Base-by-base conservation (phyloP, 108 stramenopile genomes). In the Skeletonema menzelii region DNA sequence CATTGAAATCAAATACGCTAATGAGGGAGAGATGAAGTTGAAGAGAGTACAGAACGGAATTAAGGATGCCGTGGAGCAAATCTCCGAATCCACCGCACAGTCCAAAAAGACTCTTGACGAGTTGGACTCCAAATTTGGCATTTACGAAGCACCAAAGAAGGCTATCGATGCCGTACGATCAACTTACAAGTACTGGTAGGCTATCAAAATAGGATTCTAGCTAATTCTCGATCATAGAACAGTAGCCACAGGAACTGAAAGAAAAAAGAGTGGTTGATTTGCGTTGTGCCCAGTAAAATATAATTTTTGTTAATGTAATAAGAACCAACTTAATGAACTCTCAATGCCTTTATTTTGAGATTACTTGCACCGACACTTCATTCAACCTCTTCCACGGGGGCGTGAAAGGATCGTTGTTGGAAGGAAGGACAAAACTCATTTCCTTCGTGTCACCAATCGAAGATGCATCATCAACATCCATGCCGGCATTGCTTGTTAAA, bases 341-440 rank as follows among this genome's bases (percentile, higher is more conserved):
- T 53, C 0, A 22, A 24, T 53, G 7, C 7, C 11, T 12, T 22
- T 53, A 53, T 22, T 53, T 61, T 15, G 69, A 34, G 44, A 55
- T 58, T 30, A 89, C 86, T 27, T 56, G n/a, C 20, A 93, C 56
- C 2, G 93, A 94, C 13, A 98, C 91, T 58, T 97, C 96, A 62
- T 98, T 98, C 31, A 91, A 78, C 14, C 96, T 80, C 27, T 88
- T 84, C 97, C 97, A 97, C 8, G 96, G 96, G 2, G 92, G 89
- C 0, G 97, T 97, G 69, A 97, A 98, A 4, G 97, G 97, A 65
- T 97, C 96, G 65, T 98, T 98, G 27, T 83, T 74, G 19, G 87
- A 83, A 4, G 97, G 95, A 63, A 98, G 63, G 0, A 98, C 92
- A 84, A 97, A 98, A 12, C 87, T 82, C 94, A 98, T 98, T 49